Evolutionary conservation across 495 filamentous ascomycete genomes (phyloP).

Genomic region (Talaromyces nanjingensis): DNA sequence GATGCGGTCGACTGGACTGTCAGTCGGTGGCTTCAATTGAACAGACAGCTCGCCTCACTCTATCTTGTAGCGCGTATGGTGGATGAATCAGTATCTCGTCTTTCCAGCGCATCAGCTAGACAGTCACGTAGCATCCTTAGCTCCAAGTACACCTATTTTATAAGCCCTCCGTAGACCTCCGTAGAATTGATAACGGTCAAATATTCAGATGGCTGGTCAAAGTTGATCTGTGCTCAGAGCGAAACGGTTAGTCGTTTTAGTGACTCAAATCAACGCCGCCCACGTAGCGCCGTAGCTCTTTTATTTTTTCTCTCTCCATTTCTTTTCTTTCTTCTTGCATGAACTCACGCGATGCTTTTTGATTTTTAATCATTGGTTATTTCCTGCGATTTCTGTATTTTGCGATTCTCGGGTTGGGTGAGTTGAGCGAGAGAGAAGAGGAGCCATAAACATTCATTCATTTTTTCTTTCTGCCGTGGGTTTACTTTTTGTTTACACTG

Average conservation of each 20-base stretch:
- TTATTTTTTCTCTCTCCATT: background rate
- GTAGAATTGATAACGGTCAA: background rate
- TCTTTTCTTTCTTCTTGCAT: background rate
- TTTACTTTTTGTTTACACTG: background rate
- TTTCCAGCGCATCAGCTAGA: background rate
- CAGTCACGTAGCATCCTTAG: background rate
- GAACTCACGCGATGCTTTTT: background rate
- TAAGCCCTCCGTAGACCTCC: background rate
- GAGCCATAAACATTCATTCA: background rate
- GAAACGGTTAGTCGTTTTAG: slow-evolving; percentile 1
- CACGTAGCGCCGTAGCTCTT: slow-evolving; percentile 1
- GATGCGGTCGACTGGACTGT: background rate
- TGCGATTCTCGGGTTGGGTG: background rate
- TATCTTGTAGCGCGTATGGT: background rate
- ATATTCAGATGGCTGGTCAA: background rate
- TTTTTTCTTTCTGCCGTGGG: background rate
- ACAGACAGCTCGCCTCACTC: background rate
- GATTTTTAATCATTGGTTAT: background rate
- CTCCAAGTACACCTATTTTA: background rate
- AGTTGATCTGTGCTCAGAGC: slow-evolving; percentile 4
- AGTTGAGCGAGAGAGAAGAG: background rate
- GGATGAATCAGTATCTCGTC: background rate
- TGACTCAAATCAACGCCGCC: slow-evolving; percentile 1
- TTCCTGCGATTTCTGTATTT: background rate
- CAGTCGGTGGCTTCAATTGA: background rate